Percentiles rank a stretch among this genome's conserved stretches.
phyloP scores from a whole-genome alignment of 2,329 filamentous ascomycete species.

The Hypoxylon sp. region DNA sequence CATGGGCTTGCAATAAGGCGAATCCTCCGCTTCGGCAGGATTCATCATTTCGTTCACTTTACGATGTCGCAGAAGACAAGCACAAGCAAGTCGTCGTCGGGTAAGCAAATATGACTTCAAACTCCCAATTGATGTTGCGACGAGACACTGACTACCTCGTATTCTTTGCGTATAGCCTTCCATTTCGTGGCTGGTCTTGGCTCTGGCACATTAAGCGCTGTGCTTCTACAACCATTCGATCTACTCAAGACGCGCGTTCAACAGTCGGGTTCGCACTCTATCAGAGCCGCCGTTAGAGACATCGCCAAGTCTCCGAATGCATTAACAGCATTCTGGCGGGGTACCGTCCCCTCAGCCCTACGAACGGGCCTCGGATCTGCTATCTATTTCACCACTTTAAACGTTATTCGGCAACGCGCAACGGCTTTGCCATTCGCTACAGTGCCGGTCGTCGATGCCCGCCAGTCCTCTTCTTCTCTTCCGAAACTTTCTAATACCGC shows the following conservation, averaged over 20 bases:
- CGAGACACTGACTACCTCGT: slow-evolving; percentile 16
- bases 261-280: slow-evolving; percentile 80
- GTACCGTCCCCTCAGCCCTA: slow-evolving; percentile 91
- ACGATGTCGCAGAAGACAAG: slow-evolving; percentile 47
- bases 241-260: slow-evolving; percentile 97
- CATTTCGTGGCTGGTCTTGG: slow-evolving; percentile 91
- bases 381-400: slow-evolving; percentile 92
- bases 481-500: slow-evolving; percentile 86
- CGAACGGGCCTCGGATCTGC: slow-evolving; percentile 94
- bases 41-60: slow-evolving; percentile 29
- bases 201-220: slow-evolving; percentile 88
- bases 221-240: slow-evolving; percentile 94
- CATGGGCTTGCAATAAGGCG: slow-evolving; percentile 42
- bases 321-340: slow-evolving; percentile 87
- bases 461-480: slow-evolving; percentile 74
- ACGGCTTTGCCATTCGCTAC: slow-evolving; percentile 53
- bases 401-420: slow-evolving; percentile 81
- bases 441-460: slow-evolving; percentile 21
- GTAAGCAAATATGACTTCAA: slow-evolving; percentile 43
- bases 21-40: slow-evolving; percentile 39
- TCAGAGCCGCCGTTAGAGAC: slow-evolving; percentile 76
- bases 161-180: slow-evolving; percentile 68
- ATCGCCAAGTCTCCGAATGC: slow-evolving; percentile 76
- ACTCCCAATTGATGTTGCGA: neutral
- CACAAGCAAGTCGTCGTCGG: slow-evolving; percentile 48